Conservation (phyloP, 2,329 filamentous ascomycete species). For the Venturia pyrina region DNA sequence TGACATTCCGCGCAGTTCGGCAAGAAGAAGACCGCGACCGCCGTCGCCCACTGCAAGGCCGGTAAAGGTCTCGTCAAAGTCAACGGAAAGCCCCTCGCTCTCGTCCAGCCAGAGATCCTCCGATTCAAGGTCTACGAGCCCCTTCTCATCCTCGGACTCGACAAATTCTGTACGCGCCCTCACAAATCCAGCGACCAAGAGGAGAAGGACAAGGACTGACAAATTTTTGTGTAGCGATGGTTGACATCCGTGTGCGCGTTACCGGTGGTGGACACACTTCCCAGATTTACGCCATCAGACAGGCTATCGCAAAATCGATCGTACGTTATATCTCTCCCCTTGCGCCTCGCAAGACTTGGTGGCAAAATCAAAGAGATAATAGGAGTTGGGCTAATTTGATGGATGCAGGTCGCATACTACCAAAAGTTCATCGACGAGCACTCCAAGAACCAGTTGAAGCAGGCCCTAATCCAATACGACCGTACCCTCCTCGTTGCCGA, state of each 20-base stretch:
- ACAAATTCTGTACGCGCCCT: constrained; percentile 66
- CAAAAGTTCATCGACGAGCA: constrained; percentile 99
- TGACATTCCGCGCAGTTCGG: constrained; percentile 50
- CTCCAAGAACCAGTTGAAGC: constrained; percentile 99
- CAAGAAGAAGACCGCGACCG: constrained; percentile 63
- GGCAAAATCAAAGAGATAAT: not conserved
- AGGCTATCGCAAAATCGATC: constrained; percentile 96
- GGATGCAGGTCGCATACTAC: constrained; percentile 71
- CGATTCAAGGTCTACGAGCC: constrained; percentile 99
- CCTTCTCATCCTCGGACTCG: constrained; percentile 88
- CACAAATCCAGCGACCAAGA: not conserved
- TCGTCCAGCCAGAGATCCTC: constrained; percentile 93
- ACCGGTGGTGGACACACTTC: constrained; percentile 95
- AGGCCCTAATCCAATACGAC: constrained; percentile 91
- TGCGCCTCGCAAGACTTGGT: not conserved
- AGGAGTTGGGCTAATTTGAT: constrained; percentile 13
- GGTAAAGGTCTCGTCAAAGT: constrained; percentile 94
- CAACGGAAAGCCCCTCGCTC: constrained; percentile 90
- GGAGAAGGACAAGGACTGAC: constrained; percentile 3
- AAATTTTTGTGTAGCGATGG: constrained; percentile 45
- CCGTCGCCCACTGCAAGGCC: constrained; percentile 87
- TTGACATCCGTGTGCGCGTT: constrained; percentile 97
- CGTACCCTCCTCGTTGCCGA: constrained; percentile 96
- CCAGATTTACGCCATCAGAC: constrained; percentile 96
- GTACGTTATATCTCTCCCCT: constrained; percentile 27